Evolutionary conservation across 805 yeast genomes (phyloP).

Genomic region (Yamadazyma sp.): DNA sequence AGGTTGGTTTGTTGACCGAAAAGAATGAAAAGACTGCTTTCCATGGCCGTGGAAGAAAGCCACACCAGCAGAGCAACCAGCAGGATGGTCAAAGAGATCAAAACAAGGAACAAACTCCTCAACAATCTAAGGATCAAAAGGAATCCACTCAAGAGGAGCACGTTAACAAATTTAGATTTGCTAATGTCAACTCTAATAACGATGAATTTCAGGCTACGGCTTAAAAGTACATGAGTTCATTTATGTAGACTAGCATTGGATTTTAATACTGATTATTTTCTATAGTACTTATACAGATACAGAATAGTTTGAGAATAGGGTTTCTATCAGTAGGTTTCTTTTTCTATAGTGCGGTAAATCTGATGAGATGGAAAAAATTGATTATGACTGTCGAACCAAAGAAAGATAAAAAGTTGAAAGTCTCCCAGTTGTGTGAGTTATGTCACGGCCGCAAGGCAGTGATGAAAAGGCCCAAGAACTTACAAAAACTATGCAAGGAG

Average conservation of each 20-base stretch:
- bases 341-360: background rate
- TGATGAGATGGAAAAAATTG: conserved; percentile 7
- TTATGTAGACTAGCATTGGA: conserved; percentile 10
- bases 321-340: background rate
- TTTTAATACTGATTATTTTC: conserved; percentile 2
- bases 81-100: conserved; percentile 7
- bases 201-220: conserved; percentile 43
- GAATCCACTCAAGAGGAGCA: conserved; percentile 29
- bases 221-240: conserved; percentile 15
- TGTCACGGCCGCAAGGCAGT: conserved; percentile 83
- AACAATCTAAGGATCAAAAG: conserved; percentile 30
- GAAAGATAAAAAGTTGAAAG: conserved; percentile 29
- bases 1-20: conserved; percentile 73
- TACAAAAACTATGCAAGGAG: conserved; percentile 83
- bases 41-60: conserved; percentile 60
- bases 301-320: background rate
- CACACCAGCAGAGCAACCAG: conserved; percentile 40
- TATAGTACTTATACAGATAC: conserved; percentile 2
- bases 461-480: conserved; percentile 87
- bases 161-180: conserved; percentile 43
- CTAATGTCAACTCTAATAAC: conserved; percentile 43
- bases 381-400: conserved; percentile 11
- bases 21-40: conserved; percentile 82
- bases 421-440: conserved; percentile 66
- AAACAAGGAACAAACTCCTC: conserved; percentile 30